These are phyloP conservation scores for Fusarium sp. DNA, from an alignment of 2,329 filamentous ascomycete genomes.

Conservation along the genomic window DNA sequence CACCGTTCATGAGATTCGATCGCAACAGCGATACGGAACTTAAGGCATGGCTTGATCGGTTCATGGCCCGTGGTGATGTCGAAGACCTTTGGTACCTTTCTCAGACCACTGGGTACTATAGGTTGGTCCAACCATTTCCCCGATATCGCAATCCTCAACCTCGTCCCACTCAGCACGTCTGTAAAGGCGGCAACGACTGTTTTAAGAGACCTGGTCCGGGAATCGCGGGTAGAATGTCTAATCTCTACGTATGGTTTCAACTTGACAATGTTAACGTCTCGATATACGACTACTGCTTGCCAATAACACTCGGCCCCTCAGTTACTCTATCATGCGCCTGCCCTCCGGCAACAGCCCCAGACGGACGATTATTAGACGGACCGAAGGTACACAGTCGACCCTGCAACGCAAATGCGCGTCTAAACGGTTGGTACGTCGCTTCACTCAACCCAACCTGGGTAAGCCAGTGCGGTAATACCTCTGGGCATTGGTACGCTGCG, in stretches of 20 bases:
- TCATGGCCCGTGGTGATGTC: not conserved
- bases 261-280: not conserved
- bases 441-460: conserved; percentile 25
- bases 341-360: not conserved
- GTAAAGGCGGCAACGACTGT: not conserved
- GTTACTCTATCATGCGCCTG: not conserved
- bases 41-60: not conserved
- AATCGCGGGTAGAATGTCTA: not conserved
- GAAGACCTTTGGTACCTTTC: not conserved
- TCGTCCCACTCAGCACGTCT: not conserved
- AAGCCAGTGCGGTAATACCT: conserved; percentile 15
- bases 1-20: no score
- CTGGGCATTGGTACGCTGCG: conserved; percentile 23
- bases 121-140: not conserved
- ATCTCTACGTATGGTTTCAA: not conserved
- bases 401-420: not conserved
- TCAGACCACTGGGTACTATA: not conserved
- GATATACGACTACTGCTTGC: not conserved
- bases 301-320: not conserved
- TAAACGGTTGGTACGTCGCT: conserved; percentile 23
- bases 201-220: no score
- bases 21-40: not conserved
- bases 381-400: not conserved
- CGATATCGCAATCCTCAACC: not conserved
- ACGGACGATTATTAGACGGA: not conserved